Evolutionary conservation across 805 yeast species (phyloP), one percentile per base, ranked within the genome.

Genomic region (Starmerella davenportii): DNA sequence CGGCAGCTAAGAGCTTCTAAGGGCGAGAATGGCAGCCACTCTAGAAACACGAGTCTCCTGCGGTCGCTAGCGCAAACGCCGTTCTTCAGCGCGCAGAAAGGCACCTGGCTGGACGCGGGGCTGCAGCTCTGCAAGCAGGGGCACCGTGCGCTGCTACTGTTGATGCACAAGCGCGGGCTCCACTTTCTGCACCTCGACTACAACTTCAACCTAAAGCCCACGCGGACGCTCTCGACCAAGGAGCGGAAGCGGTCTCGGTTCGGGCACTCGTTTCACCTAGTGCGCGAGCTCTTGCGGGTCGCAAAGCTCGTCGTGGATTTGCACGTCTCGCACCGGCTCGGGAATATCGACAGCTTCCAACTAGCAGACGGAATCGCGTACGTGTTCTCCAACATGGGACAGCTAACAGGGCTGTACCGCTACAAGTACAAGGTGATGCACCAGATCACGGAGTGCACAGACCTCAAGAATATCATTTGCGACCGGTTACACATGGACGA

Each of bases 21-120:
- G 23, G 64, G 63, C 18, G 53, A 56, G 14, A 17, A 24, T 16
- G 28, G 34, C 19, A 59, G 63, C 2, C 60, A 64, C 2, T 60
- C 62, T 24, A 66, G 59, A 34, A 65, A 66, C 48, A 65, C 69
- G 5, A 67, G 70, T 30, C 60, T 90, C 13, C 54, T 90, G 21
- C 72, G 71, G 44, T 66, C 74, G 23, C 65, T 90, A 47, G 72
- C 73, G 41, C 65, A 68, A 34, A 90, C 98, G 0, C 85, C 81
- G 51, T 90, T 72, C 55, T 90, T 90, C 58, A 93, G 82, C 53
- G 76, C 79, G 50, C 87, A 98, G 0, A 68, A 85, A 0, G 75
- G 90, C 36, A 98, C 90, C 57, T 90, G 99, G 99, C 90, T 87
- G 2, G 99, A 90, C 56, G 98, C 96, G 1, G 98, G 95, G 21